Base-by-base conservation (phyloP, 352 stramenopile species). In the Pythium biforme region DNA sequence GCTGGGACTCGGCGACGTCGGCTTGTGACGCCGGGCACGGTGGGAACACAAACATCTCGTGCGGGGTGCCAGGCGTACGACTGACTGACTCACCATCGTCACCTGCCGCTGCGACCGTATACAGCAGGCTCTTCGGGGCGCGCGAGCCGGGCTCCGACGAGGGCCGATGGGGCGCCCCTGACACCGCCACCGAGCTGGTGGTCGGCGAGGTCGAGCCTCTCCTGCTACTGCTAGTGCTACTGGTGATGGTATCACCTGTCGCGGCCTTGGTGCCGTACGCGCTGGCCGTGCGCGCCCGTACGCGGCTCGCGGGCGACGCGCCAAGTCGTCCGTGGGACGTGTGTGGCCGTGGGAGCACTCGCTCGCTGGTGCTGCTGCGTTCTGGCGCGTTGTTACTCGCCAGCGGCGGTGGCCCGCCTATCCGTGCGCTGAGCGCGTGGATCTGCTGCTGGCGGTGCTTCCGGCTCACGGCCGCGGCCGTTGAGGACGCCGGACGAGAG, bases 381-480 rank as follows among this genome's bases (percentile, higher is more conserved):
- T 46, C n/a, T n/a, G n/a, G n/a, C n/a, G n/a, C n/a, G 62, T 65
- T 34, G 40, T 33, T 29, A 14, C 33, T 77, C 66, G 61, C 19
- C 1, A n/a, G n/a, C n/a, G 19, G 11, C 15, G 27, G 49, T 9
- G 26, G 20, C 1, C 43, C 26, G 5, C 34, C 43, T 40, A 68
- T 53, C 12, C 61, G 53, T 22, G 53, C 29, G 6, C 26, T 31
- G 2, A 68, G 68, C 11, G 50, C 63, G 25, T 74, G 55, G n/a
- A 82, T 19, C 50, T 74, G 70, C 56, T 83, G 70, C 34, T 86
- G 76, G 22, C 79, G 81, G 39, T 79, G 70, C 40, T 82, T 83
- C 17, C 77, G 52, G 58, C 62, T 83, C 22, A 62, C 45, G 11
- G 67, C 53, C n/a, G 66, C 49, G 22, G 75, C 64, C 3, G 56